Evolutionary conservation across 495 filamentous ascomycete genomes (phyloP), one percentile per base, ranked within the genome.

Genomic region (Neurospora sp.): DNA sequence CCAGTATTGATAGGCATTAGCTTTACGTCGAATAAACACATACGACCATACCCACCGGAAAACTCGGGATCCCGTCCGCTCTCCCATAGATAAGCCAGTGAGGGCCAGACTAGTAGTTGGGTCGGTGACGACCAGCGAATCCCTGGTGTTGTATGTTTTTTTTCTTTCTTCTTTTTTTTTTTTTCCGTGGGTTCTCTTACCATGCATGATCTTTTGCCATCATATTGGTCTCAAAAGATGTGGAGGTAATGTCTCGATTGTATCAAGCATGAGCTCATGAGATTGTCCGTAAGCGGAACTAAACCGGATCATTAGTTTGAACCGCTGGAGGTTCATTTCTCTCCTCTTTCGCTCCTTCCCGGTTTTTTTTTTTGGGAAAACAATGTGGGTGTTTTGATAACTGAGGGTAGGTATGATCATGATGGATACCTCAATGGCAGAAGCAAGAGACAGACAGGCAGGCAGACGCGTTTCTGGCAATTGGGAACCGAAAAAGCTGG

Each of bases 11-110:
- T 59, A 7, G 27, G 1, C 48, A 27, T 27, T n/a, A 0, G 11
- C 5, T 14, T 6, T 23, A 27, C 23, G 1, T 1, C 0, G 0
- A 20, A 23, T 11, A 1, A 23, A 7, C 70, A 81, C 79, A 81
- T 85, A 83, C 83, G 82, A 83, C 83, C 84, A 84, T 79, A 84
- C 72, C 77, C 77, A 77, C 41, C 77, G 74, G 82, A 85, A 73
- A 80, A 81, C 76, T 81, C 81, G 83, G 83, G 79, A 83, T 83
- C 84, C 84, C 83, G 84, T 86, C 82, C 81, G 84, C 81, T 86
- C 84, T 83, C 78, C 83, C 83, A 78, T 84, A 82, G 79, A 79
- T 78, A 82, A 83, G 78, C 80, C 70, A 74, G 71, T 75, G 72
- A 75, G 44, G 41, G 74, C 75, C 69, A 71, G 80, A 83, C 77